Base-by-base conservation (phyloP, 306 rosid genomes). In the Sesbania bispinosa region DNA sequence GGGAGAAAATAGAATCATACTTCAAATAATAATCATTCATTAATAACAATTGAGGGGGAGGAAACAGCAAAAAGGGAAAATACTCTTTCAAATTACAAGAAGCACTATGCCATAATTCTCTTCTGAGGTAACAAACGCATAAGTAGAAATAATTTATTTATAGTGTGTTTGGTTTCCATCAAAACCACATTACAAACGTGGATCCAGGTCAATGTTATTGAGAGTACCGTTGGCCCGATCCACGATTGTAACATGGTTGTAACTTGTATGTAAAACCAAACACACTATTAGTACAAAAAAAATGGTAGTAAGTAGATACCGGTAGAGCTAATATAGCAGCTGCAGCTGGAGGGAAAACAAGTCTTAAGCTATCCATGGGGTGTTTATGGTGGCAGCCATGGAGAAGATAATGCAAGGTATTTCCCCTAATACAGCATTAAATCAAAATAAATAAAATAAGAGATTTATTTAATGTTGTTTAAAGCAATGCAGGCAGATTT, bases 351-450 rank as follows among this genome's bases (percentile, higher is more conserved):
- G 99, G 99, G 32, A 95, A 91, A 69, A 95, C 99, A 60, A 95
- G 99, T 65, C 99, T 85, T 59, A 85, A 73, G 59, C 96, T 77
- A 69, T 95, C 99, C 97, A 89, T 91, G 10, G 99, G 99, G 67
- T 95, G 97, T 80, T 95, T 95, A 66, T 91, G 99, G 77, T 95
- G 99, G 85, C 96, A 89, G 16, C 99, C 99, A 81, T 95, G 99
- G 41, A 95, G 86, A 67, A 95, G 96, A 86, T 91, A 91, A 79
- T 95, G 99, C 1, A 68, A 0, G 29, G 97, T 95, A 71, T 95
- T 95, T 74, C 88, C 88, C 97, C 98, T 92, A 53, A 73, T 50
- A n/a, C 69, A 84, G 23, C 50, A 47, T 30, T 15, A 38, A 52
- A 14, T 48, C 21, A 45, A 43, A 10, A n/a, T n/a, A n/a, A 18